A percentile compares a stretch with the other conserved stretches of the same genome.
Evolutionary conservation across 1,284 basidiomycete species (phyloP).

Genomic region (Microbotryomycetes sp.): DNA sequence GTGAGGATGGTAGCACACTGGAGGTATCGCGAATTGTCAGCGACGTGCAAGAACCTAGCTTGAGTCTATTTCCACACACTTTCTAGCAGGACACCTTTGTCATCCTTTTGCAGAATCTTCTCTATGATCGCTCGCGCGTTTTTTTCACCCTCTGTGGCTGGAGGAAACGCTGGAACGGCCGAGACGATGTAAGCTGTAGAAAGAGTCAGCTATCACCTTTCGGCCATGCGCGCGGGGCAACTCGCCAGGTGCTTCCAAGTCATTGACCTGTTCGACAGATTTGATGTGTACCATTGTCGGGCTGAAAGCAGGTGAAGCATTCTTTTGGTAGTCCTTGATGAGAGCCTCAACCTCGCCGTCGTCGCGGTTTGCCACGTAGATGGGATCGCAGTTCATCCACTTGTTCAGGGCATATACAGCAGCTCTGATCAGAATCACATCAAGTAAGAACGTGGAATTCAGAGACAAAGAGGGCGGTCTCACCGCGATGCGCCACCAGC

Average conservation of each 20-base stretch:
- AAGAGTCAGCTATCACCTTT: not conserved
- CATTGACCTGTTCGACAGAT: conserved; percentile 28
- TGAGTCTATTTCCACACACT: conserved; percentile 2
- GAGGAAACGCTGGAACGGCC: conserved; percentile 32
- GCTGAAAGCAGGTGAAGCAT: conserved; percentile 19
- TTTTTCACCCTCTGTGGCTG: conserved; percentile 23
- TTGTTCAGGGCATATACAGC: conserved; percentile 25
- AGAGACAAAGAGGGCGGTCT: not conserved
- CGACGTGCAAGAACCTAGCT: not conserved
- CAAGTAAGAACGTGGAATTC: not conserved
- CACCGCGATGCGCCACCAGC: conserved; percentile 33
- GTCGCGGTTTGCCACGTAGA: conserved; percentile 34
- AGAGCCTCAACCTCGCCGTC: conserved; percentile 27
- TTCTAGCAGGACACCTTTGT: conserved; percentile 32
- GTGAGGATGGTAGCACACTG: conserved; percentile 30
- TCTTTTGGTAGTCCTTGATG: conserved; percentile 21
- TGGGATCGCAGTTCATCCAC: conserved; percentile 30
- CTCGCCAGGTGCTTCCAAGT: conserved; percentile 24
- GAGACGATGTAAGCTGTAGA: conserved; percentile 28
- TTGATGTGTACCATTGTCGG: conserved; percentile 30
- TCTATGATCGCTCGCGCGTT: conserved; percentile 27
- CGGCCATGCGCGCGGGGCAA: not conserved
- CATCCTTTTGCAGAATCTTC: conserved; percentile 26
- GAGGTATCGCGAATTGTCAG: not conserved
- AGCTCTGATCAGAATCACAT: not conserved